Conservation (phyloP, 805 yeast genomes). For the Candida montana region DNA sequence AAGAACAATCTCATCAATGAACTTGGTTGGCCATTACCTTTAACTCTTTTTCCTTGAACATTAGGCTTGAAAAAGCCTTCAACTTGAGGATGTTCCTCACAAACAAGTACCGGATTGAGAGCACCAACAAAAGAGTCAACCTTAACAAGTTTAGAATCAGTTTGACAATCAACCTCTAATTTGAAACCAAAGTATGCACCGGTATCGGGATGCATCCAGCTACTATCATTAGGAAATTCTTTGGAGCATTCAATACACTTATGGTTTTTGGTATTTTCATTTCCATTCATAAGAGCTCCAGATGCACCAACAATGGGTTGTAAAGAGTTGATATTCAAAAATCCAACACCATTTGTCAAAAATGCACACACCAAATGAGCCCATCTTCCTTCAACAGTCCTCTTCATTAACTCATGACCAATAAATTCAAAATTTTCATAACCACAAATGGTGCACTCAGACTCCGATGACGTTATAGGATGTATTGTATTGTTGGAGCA, state of each 20-base stretch:
- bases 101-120: conserved; percentile 39
- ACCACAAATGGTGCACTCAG: too few relatives aligned
- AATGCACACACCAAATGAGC: conserved; percentile 71
- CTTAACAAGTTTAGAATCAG: conserved; percentile 20
- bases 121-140: conserved; percentile 31
- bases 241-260: conserved; percentile 44
- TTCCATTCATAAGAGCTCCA: conserved; percentile 26
- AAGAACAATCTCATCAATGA: conserved; percentile 19
- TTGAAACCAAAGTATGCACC: conserved; percentile 51
- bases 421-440: too few relatives aligned
- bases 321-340: conserved; percentile 35
- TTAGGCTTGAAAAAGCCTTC: conserved; percentile 22
- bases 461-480: conserved; percentile 51
- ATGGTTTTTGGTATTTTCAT: conserved; percentile 39
- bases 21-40: conserved; percentile 5
- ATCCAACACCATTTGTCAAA: conserved; percentile 41
- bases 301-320: conserved; percentile 44
- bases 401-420: too few relatives aligned
- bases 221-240: too few relatives aligned
- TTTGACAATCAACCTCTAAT: conserved; percentile 1
- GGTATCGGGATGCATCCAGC: too few relatives aligned
- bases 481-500: conserved; percentile 68
- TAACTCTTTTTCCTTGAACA: conserved; percentile 15
- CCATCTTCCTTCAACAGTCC: conserved; percentile 70
- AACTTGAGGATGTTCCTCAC: conserved; percentile 32